Evolutionary conservation across 2,329 filamentous ascomycete genomes (phyloP).

Genomic region (Fusarium sp.): DNA sequence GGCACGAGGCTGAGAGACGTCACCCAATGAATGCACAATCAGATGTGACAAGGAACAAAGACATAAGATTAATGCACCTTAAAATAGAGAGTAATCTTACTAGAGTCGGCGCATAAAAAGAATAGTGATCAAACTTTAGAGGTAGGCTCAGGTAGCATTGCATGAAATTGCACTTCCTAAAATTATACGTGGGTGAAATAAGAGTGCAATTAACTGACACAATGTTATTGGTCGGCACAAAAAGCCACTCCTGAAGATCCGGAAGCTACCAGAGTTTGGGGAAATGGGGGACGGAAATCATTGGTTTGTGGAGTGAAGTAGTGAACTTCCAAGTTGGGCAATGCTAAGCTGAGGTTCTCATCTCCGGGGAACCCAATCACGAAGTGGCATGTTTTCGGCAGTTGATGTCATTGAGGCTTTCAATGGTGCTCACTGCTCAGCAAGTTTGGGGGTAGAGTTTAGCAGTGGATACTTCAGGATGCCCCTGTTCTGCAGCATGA

Average conservation of each 20-base stretch:
- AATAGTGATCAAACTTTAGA: background rate
- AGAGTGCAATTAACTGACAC: conserved; percentile 3
- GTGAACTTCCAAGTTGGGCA: conserved; percentile 1
- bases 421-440: background rate
- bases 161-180: conserved; percentile 21
- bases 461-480: background rate
- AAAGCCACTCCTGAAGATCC: conserved; percentile 46
- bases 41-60: background rate
- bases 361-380: conserved; percentile 25
- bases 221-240: conserved; percentile 29
- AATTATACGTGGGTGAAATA: background rate
- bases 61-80: conserved; percentile 16
- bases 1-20: conserved; percentile 32
- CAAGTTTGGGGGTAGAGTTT: background rate
- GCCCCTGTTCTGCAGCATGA: background rate
- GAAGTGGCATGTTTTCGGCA: conserved; percentile 17
- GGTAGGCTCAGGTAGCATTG: background rate
- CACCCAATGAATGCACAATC: conserved; percentile 22
- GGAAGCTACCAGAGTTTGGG: conserved; percentile 43
- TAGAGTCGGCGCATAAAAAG: conserved; percentile 10
- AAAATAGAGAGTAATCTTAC: conserved; percentile 26
- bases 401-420: conserved; percentile 20
- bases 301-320: conserved; percentile 18
- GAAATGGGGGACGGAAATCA: conserved; percentile 20
- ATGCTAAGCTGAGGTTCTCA: conserved; percentile 11